Evolutionary conservation across 2,329 filamentous ascomycete species (phyloP).

Genomic region (Aureobasidium sp.): DNA sequence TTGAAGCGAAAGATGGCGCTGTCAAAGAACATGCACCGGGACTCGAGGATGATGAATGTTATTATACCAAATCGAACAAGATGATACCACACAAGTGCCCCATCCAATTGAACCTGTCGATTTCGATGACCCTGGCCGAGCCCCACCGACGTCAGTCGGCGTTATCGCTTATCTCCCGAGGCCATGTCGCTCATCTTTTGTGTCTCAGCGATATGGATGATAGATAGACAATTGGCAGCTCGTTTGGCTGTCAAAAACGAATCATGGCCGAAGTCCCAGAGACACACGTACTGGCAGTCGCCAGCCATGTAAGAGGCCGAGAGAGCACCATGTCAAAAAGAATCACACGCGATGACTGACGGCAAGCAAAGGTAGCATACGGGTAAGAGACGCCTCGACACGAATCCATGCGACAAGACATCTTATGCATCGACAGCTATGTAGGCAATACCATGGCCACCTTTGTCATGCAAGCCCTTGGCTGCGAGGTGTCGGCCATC

Average conservation of each 20-base stretch:
- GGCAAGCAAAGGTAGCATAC: constrained; percentile 56
- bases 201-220: background rate
- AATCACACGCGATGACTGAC: constrained; percentile 18
- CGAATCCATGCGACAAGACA: background rate
- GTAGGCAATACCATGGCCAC: constrained; percentile 97
- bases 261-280: constrained; percentile 43
- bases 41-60: background rate
- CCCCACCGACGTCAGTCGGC: constrained; percentile 1
- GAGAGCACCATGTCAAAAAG: constrained; percentile 24
- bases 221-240: background rate
- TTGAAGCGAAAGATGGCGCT: background rate
- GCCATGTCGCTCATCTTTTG: background rate
- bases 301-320: constrained; percentile 76
- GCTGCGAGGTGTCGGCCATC: constrained; percentile 86
- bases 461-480: constrained; percentile 86
- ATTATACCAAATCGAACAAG: constrained; percentile 11
- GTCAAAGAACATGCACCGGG: background rate
- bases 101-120: background rate
- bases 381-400: constrained; percentile 49
- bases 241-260: background rate
- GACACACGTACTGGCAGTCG: constrained; percentile 72
- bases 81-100: background rate
- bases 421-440: constrained; percentile 54
- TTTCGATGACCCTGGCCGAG: constrained; percentile 1
- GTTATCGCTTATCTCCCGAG: constrained; percentile 13